A percentile compares a stretch with the other conserved stretches of the same genome.
Conservation (phyloP, 805 yeast species). For the Yamadazyma scolyti region DNA sequence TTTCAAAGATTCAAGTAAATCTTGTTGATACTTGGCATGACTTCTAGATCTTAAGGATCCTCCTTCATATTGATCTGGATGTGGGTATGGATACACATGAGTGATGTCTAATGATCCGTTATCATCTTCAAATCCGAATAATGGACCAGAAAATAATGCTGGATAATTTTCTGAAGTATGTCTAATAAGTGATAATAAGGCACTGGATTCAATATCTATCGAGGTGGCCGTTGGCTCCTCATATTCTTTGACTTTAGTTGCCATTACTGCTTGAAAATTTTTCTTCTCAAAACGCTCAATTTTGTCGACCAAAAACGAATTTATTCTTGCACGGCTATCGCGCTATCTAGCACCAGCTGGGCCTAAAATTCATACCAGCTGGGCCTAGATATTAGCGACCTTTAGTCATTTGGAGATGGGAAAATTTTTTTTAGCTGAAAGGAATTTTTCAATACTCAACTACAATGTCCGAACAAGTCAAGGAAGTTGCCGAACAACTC, state of each 20-base stretch:
- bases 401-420: neutral
- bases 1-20: slow-evolving; percentile 58
- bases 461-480: slow-evolving; percentile 42
- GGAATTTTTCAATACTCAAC: neutral
- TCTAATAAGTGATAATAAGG: slow-evolving; percentile 57
- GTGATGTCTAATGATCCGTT: slow-evolving; percentile 48
- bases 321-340: too few species aligned
- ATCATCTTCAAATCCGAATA: slow-evolving; percentile 69
- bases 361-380: too few species aligned
- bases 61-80: slow-evolving; percentile 59
- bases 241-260: slow-evolving; percentile 12
- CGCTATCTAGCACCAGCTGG: too few species aligned
- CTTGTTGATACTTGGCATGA: slow-evolving; percentile 66
- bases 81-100: slow-evolving; percentile 68
- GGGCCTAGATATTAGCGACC: neutral
- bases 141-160: slow-evolving; percentile 61
- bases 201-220: slow-evolving; percentile 48
- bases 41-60: slow-evolving; percentile 58
- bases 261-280: slow-evolving; percentile 5
- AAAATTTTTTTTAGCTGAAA: slow-evolving; percentile 1
- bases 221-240: slow-evolving; percentile 35
- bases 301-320: too few species aligned
- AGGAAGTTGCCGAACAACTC: slow-evolving; percentile 67
- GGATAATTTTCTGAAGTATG: slow-evolving; percentile 66
- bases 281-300: slow-evolving; percentile 1